Evolutionary conservation across 2,329 filamentous ascomycete species (phyloP).

Genomic region (Fusarium sp.): DNA sequence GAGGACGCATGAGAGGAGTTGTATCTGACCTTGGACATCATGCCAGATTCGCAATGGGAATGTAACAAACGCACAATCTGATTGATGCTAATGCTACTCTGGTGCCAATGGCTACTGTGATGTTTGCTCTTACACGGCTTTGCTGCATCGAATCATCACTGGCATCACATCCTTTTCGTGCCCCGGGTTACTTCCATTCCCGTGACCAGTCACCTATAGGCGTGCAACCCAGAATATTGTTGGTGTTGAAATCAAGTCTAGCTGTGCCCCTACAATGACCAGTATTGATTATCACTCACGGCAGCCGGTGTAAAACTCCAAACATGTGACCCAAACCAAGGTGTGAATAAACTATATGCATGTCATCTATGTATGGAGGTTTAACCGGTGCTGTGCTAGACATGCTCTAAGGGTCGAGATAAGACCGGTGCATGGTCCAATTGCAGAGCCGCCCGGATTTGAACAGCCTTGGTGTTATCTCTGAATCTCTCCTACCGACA

Average conservation of each 20-base stretch:
- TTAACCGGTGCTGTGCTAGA: not conserved
- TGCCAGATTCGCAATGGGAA: slow-evolving; percentile 19
- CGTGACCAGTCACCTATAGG: not conserved
- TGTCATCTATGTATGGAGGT: slow-evolving; percentile 13
- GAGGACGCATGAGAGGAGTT: not conserved
- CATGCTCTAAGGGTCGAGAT: slow-evolving; percentile 13
- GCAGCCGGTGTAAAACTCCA: slow-evolving; percentile 1
- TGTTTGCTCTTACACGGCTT: not conserved
- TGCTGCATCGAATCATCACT: not conserved
- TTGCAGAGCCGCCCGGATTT: slow-evolving; percentile 34
- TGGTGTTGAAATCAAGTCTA: not conserved
- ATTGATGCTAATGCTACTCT: not conserved
- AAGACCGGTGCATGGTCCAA: slow-evolving; percentile 25
- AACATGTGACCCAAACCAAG: slow-evolving; percentile 12
- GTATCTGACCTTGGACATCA: slow-evolving; percentile 1
- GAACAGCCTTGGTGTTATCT: slow-evolving; percentile 29
- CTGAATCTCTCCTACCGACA: slow-evolving; percentile 3
- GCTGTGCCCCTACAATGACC: too few relatives aligned
- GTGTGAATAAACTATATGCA: slow-evolving; percentile 30
- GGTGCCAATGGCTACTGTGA: not conserved
- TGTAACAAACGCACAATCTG: not conserved
- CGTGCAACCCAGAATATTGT: not conserved
- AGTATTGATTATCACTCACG: not conserved
- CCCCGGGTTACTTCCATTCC: not conserved
- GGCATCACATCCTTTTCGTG: too few relatives aligned